A percentile compares a stretch with the other conserved stretches of the same genome.
These are phyloP conservation scores for Amanita phalloides DNA, from an alignment of 768 basidiomycete species.

Conservation along the genomic window DNA sequence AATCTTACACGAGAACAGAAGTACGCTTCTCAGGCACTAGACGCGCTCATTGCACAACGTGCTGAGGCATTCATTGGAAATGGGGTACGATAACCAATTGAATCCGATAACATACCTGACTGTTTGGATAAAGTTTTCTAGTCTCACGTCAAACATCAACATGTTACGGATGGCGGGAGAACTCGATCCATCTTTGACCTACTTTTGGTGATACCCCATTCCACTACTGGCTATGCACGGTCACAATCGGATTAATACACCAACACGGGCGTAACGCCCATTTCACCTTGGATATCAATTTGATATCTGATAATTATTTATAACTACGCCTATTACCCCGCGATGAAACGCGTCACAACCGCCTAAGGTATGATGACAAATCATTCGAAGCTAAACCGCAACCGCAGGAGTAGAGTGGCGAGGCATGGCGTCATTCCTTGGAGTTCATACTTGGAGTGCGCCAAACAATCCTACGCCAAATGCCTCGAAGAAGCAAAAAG, in stretches of 20 bases:
- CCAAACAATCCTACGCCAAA: too few relatives aligned
- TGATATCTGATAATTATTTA: neutral
- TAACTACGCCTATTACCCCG: neutral
- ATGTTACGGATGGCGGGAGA: slow-evolving; percentile 22
- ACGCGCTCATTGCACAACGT: slow-evolving; percentile 40
- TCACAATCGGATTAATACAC: neutral
- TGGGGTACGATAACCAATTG: slow-evolving; percentile 28
- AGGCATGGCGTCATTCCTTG: too few relatives aligned
- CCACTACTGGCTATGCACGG: neutral
- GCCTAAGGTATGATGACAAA: too few relatives aligned
- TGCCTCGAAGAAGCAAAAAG: too few relatives aligned
- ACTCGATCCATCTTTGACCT: slow-evolving; percentile 15
- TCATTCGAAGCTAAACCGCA: too few relatives aligned
- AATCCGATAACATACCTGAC: neutral
- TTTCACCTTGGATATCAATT: too few relatives aligned
- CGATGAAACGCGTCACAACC: neutral
- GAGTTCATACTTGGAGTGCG: too few relatives aligned
- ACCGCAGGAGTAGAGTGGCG: too few relatives aligned
- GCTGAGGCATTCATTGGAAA: slow-evolving; percentile 47
- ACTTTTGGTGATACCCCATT: slow-evolving; percentile 19
- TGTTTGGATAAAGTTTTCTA: slow-evolving; percentile 23
- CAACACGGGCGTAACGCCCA: neutral
- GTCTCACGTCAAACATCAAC: slow-evolving; percentile 27
- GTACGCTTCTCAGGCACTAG: slow-evolving; percentile 39
- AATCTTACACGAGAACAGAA: slow-evolving; percentile 32